phyloP scores from a whole-genome alignment of 2,329 filamentous ascomycete genomes.

The Colletotrichum horii region DNA sequence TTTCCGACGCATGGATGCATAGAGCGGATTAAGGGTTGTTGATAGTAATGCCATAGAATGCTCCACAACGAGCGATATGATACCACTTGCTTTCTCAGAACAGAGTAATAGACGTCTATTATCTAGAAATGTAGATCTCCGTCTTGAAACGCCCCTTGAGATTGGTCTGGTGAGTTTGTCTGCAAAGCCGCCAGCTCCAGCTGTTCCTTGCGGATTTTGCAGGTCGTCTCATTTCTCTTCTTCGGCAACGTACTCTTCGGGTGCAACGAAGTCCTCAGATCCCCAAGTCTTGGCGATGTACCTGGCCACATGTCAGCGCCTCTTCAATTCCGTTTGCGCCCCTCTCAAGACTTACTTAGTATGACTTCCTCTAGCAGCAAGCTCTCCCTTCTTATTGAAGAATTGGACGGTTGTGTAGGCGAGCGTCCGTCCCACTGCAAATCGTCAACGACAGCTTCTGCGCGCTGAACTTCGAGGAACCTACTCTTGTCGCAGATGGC shows the following conservation, averaged over 20 bases:
- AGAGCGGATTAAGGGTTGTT: background rate
- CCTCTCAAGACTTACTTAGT: slow-evolving; percentile 58
- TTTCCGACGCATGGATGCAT: background rate
- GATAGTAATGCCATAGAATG: background rate
- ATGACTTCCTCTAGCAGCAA: slow-evolving; percentile 68
- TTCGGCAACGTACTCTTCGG: slow-evolving; percentile 34
- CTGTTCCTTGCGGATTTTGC: too few relatives aligned
- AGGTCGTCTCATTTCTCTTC: slow-evolving; percentile 26
- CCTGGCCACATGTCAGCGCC: slow-evolving; percentile 29
- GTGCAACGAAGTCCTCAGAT: slow-evolving; percentile 41
- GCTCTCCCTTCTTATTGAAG: slow-evolving; percentile 61
- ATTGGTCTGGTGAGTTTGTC: background rate
- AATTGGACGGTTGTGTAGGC: slow-evolving; percentile 68
- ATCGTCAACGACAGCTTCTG: background rate
- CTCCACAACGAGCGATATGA: background rate
- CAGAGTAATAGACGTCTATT: background rate
- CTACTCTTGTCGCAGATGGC: slow-evolving; percentile 68
- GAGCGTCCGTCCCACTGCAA: slow-evolving; percentile 65
- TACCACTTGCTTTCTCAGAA: background rate
- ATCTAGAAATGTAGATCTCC: background rate
- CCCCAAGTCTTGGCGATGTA: slow-evolving; percentile 45
- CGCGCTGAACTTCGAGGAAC: slow-evolving; percentile 4
- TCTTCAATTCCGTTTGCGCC: background rate
- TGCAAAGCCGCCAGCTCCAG: background rate
- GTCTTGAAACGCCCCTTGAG: rapidly evolving